Evolutionary conservation across 2,329 filamentous ascomycete species (phyloP), one percentile per base, ranked within the genome.

Genomic region (Trichophaea hybrida): DNA sequence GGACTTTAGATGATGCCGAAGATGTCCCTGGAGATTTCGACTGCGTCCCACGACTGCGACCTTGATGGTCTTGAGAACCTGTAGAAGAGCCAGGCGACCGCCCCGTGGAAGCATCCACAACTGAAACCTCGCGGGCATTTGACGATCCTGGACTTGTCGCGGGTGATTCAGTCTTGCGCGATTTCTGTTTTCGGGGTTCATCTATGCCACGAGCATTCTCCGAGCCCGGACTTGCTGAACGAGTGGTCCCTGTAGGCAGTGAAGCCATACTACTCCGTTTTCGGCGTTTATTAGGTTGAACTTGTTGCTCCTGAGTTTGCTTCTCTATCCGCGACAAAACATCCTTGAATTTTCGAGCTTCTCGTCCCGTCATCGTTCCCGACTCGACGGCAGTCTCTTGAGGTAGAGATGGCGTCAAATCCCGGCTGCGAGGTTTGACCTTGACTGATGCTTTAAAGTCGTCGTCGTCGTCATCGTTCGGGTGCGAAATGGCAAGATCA

Each of bases 361-460:
- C 67, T 37, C 67, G 79, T 63, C 82, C 81, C 0, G 80, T 83
- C 59, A 83, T 71, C 65, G 83, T 81, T 3, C 78, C 78, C 1
- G 79, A 70, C 7, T 79, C 79, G 55, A 83, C 77, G 59, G 80
- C 78, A 0, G 80, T 79, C 32, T 81, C 82, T 66, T 82, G 78
- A 5, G 77, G 75, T 13, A 76, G 71, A 1, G 73, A 73, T 2
- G 83, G 83, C 2, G 83, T 85, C 64, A 80, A 75, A 65, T 86
- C 83, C 57, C 83, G 78, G 67, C 82, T 85, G 0, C 79, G 76
- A 7, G 82, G 80, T 68, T 86, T 86, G 8, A 38, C 73, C 81
- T 83, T 61, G 77, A 77, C 63, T 78, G 75, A 15, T 66, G 73
- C 12, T 74, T 72, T 68, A 80, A 81, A 1, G 76, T 67, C 68